Base-by-base conservation (phyloP, 345 rosid species). In the Conringia planisiliqua region DNA sequence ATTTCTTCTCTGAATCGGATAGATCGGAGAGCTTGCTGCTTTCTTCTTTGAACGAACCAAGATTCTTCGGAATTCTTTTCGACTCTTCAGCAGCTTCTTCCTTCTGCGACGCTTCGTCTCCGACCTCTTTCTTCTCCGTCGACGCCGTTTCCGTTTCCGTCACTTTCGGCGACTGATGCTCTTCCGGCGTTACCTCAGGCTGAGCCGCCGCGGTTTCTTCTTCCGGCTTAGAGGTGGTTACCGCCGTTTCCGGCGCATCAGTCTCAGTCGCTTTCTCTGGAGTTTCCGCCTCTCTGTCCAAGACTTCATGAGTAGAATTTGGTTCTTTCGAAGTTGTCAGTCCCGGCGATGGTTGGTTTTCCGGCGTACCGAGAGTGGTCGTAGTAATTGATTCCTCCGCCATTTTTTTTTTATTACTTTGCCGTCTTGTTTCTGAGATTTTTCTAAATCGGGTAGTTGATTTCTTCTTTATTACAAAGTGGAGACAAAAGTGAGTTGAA, bases 41-140 rank as follows among this genome's bases (percentile, higher is more conserved):
- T 74, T 89, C 94, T 79, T 89, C 94, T 65, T 89, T 87, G 81
- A 89, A 89, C 3, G 94, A 89, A 10, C 55, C 82, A 8, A 79
- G 65, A 67, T 83, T 80, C 67, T 79, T 74, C 7, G 91, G 82
- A 33, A 84, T 60, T 2, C 33, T 79, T 29, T 61, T 57, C 3
- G 76, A 67, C 43, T 54, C 82, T 39, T 29, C 71, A 3, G 16
- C 73, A n/a, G 30, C 64, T 47, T 56, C 81, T 16, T 62, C 78
- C 35, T 67, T 68, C 55, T 36, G 10, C 51, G 62, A 11, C 33
- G 59, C 10, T 7, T 62, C 70, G 0, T 42, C 66, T 33, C 17
- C 71, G 11, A 43, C 6, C 64, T 43, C 81, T 14, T 67, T 85
- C 69, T 82, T 83, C 70, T 80, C 88, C 68, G 79, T 80, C 66